Evolutionary conservation across 169 alveolate species (phyloP).

Genomic region (Sarcocystis neurona): DNA sequence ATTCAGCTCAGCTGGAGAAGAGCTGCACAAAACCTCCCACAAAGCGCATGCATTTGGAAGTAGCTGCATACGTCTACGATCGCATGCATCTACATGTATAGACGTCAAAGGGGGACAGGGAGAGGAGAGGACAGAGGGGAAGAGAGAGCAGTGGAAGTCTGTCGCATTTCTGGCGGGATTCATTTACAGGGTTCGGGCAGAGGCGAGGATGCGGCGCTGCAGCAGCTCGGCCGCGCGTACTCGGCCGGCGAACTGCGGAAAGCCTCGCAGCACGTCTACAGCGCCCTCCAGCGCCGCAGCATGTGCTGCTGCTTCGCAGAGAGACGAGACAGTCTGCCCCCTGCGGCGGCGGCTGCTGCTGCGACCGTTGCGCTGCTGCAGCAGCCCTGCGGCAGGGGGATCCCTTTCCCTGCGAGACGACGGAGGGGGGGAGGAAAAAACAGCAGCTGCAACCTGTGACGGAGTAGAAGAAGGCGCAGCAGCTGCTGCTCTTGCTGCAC

Average conservation of each 20-base stretch:
- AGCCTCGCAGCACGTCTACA: neutral
- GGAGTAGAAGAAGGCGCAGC: neutral
- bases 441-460: neutral
- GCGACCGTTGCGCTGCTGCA: neutral
- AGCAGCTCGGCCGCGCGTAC: conserved; percentile 12
- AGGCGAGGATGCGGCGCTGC: neutral
- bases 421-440: neutral
- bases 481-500: neutral
- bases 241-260: neutral
- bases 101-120: no score
- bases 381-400: neutral
- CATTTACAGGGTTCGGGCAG: neutral
- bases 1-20: no score
- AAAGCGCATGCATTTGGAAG: no score
- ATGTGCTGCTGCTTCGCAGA: neutral
- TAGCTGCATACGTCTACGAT: no score
- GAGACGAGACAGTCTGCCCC: no score
- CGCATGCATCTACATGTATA: no score
- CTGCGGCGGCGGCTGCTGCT: no score
- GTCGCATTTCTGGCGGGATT: no score
- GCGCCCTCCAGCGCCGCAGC: neutral
- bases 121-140: no score
- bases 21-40: no score
- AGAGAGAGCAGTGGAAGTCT: no score
- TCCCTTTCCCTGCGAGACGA: neutral